A percentile compares a stretch with the other conserved stretches of the same genome.
These are phyloP conservation scores for Luffa aegyptiaca DNA, from an alignment of 306 rosid genomes.

Conservation along the genomic window DNA sequence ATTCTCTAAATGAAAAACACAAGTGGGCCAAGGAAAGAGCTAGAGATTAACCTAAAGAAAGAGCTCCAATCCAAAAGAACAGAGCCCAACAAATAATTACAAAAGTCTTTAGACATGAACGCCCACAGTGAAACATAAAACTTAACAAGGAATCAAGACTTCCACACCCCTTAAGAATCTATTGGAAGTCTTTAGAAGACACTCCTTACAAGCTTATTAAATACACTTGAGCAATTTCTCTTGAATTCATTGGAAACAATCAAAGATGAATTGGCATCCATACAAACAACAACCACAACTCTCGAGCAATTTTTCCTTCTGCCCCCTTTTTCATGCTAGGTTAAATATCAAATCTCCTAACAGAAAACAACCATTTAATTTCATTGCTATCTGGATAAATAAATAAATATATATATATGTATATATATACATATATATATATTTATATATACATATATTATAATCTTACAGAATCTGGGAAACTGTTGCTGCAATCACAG, in stretches of 20 bases:
- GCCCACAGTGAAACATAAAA: too few relatives aligned
- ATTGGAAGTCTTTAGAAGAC: neutral
- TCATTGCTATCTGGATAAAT: neutral
- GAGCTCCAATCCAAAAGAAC: too few relatives aligned
- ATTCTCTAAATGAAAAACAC: too few relatives aligned
- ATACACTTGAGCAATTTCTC: neutral
- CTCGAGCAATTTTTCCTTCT: neutral
- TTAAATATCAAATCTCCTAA: neutral
- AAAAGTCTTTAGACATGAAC: too few relatives aligned
- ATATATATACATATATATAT: too few relatives aligned
- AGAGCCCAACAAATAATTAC: too few relatives aligned
- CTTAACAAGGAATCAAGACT: too few relatives aligned
- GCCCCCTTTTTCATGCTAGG: neutral
- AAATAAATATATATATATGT: neutral
- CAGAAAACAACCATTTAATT: neutral
- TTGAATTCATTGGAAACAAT: neutral
- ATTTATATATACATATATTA: too few relatives aligned
- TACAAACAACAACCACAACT: neutral
- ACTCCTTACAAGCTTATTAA: neutral
- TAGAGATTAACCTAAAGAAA: too few relatives aligned
- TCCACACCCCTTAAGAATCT: neutral
- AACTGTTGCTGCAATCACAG: constrained; percentile 60
- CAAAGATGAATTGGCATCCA: neutral
- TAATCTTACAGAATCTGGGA: constrained; percentile 54
- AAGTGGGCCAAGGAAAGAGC: too few relatives aligned